phyloP scores from a whole-genome alignment of 208 protist species.

The Leishmania lainsoni region DNA sequence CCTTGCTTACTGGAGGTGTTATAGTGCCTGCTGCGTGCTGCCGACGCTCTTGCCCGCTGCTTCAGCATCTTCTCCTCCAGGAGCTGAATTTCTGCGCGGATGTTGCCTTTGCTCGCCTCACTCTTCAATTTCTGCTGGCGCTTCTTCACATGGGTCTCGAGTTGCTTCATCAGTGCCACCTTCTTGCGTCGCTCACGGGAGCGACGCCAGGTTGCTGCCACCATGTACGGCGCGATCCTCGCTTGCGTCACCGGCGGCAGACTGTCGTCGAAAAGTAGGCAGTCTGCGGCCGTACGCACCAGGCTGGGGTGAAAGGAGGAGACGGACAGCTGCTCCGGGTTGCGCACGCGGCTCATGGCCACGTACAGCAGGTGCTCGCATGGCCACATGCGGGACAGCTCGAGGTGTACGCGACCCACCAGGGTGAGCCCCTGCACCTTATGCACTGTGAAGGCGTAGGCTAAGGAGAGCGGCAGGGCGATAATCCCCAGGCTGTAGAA shows the following conservation, averaged over 20 bases:
- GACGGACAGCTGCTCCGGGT: constrained; percentile 83
- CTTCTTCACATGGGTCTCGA: constrained; percentile 29
- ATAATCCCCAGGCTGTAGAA: constrained; percentile 68
- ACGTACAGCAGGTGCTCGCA: constrained; percentile 91
- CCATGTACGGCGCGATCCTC: constrained; percentile 52
- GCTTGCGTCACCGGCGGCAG: constrained; percentile 54
- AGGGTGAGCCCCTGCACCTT: constrained; percentile 92
- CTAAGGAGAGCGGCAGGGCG: constrained; percentile 76
- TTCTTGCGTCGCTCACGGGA: constrained; percentile 52
- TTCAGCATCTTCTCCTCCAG: constrained; percentile 32
- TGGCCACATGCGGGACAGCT: constrained; percentile 89
- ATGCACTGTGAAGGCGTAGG: constrained; percentile 93
- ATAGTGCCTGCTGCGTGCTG: background rate
- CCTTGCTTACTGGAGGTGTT: background rate
- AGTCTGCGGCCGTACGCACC: constrained; percentile 69
- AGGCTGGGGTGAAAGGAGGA: constrained; percentile 59
- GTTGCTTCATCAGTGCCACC: constrained; percentile 27
- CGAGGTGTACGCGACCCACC: constrained; percentile 79
- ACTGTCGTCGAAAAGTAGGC: constrained; percentile 80
- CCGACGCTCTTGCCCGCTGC: constrained; percentile 15
- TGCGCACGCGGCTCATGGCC: constrained; percentile 85
- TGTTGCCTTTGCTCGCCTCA: constrained; percentile 17
- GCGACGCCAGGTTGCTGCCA: constrained; percentile 70
- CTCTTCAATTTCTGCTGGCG: constrained; percentile 19
- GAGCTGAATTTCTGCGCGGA: constrained; percentile 26